Percentiles rank a stretch among this genome's conserved stretches.
phyloP scores from a whole-genome alignment of 805 yeast genomes.

The Wickerhamiella sergipiensis region DNA sequence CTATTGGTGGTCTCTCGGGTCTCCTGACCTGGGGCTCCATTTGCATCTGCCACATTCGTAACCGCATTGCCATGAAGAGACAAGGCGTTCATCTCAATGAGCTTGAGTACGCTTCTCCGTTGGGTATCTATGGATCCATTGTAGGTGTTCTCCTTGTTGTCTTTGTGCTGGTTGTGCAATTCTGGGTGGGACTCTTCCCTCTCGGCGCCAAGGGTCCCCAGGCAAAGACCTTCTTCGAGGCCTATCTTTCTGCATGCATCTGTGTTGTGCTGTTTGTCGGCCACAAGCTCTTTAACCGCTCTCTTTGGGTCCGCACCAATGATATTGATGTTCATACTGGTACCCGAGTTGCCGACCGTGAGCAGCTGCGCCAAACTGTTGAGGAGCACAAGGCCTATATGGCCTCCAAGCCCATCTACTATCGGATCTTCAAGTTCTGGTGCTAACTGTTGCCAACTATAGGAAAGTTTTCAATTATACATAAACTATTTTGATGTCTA shows the following conservation, averaged over 20 bases:
- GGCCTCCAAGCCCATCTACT: background rate
- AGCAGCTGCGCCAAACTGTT: constrained; percentile 7
- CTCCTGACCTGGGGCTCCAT: constrained; percentile 70
- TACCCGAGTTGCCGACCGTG: constrained; percentile 11
- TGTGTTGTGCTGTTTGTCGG: constrained; percentile 25
- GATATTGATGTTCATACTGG: constrained; percentile 15
- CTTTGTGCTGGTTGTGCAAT: constrained; percentile 57
- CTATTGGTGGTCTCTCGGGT: constrained; percentile 64
- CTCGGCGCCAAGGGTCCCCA: constrained; percentile 25
- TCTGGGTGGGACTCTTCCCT: constrained; percentile 75
- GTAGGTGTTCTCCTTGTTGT: constrained; percentile 46
- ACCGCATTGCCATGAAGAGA: constrained; percentile 43
- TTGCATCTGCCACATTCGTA: constrained; percentile 52
- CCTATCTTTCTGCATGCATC: constrained; percentile 47
- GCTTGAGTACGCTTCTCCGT: constrained; percentile 49
- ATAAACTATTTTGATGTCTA: too few species aligned
- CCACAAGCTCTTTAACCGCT: constrained; percentile 9
- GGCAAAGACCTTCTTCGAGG: constrained; percentile 35
- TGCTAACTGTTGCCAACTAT: background rate
- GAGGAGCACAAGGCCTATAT: constrained; percentile 8
- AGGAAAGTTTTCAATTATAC: too few species aligned
- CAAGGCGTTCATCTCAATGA: constrained; percentile 60
- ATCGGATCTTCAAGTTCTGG: background rate
- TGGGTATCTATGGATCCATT: constrained; percentile 55
- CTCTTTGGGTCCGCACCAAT: constrained; percentile 7